A percentile compares a stretch with the other conserved stretches of the same genome.
Conservation (phyloP, 1,284 basidiomycete species). For the Boletus mariae region DNA sequence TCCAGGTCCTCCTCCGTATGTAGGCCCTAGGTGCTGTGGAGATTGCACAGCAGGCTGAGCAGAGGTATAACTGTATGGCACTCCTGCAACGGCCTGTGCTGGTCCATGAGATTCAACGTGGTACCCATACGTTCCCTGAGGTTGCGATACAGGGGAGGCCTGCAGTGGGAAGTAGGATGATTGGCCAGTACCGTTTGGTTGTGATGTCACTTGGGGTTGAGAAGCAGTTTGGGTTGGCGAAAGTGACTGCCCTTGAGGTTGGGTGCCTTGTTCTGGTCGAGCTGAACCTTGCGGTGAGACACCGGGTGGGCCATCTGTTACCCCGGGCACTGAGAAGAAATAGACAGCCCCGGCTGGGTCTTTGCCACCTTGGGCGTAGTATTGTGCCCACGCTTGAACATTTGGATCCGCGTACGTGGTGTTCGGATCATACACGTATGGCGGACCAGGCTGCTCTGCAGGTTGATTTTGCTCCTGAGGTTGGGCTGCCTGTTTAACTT, state of each 20-base stretch:
- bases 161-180: conserved; percentile 16
- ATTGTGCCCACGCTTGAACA: conserved; percentile 77
- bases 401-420: conserved; percentile 66
- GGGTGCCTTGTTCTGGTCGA: conserved; percentile 11
- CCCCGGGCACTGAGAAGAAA: conserved; percentile 69
- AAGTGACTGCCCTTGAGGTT: conserved; percentile 17
- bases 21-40: conserved; percentile 9
- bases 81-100: conserved; percentile 9
- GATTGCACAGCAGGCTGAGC: conserved; percentile 15
- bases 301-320: conserved; percentile 41
- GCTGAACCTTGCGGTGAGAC: conserved; percentile 4
- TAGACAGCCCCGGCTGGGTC: conserved; percentile 70
- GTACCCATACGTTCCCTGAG: conserved; percentile 26
- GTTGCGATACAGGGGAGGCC: conserved; percentile 10
- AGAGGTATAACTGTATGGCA: conserved; percentile 19
- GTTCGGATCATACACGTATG: conserved; percentile 66
- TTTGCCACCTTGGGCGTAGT: conserved; percentile 70
- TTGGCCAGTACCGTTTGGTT: conserved; percentile 10
- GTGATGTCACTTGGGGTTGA: conserved; percentile 19
- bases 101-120: conserved; percentile 9
- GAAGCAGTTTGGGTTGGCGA: conserved; percentile 15
- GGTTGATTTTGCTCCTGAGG: conserved; percentile 17
- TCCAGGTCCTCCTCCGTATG: conserved; percentile 23
- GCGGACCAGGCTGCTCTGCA: conserved; percentile 45
- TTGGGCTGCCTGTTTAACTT: conserved; percentile 11